Conservation (phyloP, 192 early-diverging fungal species). For the Gigaspora rosea region DNA sequence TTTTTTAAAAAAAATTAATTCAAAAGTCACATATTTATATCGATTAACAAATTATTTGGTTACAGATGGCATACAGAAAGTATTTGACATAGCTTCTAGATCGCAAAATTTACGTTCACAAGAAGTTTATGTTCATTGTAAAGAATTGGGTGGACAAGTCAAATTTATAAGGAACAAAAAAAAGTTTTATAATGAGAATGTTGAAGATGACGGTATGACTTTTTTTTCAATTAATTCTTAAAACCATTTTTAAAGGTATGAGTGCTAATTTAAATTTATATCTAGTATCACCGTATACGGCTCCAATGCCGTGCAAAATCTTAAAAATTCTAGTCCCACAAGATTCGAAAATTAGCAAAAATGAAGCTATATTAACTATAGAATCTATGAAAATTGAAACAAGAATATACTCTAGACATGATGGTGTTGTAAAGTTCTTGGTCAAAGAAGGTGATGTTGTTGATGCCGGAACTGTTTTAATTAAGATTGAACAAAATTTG, state of each 20-base stretch:
- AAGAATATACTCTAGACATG: constrained; percentile 86
- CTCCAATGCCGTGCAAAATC: constrained; percentile 73
- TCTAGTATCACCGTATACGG: constrained; percentile 55
- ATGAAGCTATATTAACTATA: constrained; percentile 59
- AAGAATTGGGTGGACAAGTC: no score
- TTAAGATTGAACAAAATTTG: constrained; percentile 45
- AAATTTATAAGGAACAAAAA: no score
- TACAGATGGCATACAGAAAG: no score
- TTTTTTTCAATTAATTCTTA: no score
- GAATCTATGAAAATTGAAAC: constrained; percentile 72
- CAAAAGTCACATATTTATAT: no score
- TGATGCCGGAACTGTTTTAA: constrained; percentile 57
- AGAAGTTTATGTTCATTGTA: no score
- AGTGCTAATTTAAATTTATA: not conserved
- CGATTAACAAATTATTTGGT: no score
- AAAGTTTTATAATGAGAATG: no score
- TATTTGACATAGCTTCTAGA: no score
- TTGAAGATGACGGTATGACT: no score
- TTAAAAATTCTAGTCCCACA: constrained; percentile 74
- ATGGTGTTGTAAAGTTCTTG: constrained; percentile 77
- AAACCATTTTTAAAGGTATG: not conserved
- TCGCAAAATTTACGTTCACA: no score
- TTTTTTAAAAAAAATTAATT: no score
- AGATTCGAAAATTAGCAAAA: constrained; percentile 67
- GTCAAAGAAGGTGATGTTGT: constrained; percentile 78